Evolutionary conservation across 306 rosid species (phyloP), one percentile per base, ranked within the genome.

Genomic region (Malus asiatica): DNA sequence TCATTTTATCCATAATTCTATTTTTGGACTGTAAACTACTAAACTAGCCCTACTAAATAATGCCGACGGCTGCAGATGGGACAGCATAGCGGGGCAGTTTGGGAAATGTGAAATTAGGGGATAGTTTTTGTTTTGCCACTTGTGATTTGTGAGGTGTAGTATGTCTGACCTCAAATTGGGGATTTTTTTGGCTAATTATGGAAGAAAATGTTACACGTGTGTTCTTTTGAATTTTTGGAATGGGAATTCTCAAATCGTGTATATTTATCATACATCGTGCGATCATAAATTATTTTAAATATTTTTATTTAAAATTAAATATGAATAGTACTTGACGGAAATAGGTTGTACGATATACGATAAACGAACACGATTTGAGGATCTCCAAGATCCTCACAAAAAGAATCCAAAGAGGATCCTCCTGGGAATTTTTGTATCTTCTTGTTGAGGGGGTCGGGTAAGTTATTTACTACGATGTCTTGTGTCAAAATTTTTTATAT

Each of bases 151-250:
- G 57, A 48, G 64, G 73, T 4, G 69, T 8, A 46, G 8, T 45
- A 55, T 16, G 57, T 61, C 58, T 16, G 45, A 27, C 73, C 80
- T 72, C 84, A 42, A 3, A 6, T 20, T 4, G 53, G 76, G 23
- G 48, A 23, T 11, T 61, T 13, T 60, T 46, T 68, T 74, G 44
- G 62, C 32, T 32, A 11, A 29, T 38, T 60, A 30, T 86, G 93
- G 84, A 73, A 42, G 67, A 18, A 38, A 64, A 20, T 15, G 20
- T 5, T 46, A 71, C 84, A 85, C 87, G 94, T 85, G 80, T 76
- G 42, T 59, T 55, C 65, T 38, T 38, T 6, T 38, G 42, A 38
- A 7, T 38, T 60, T 13, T 4, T 3, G 35, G 35, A 33, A 33
- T 1, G 35, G 1, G 7, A 6, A 33, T 5, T 6, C 1, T 33